Percentiles rank a stretch among this genome's conserved stretches.
Evolutionary conservation across 2,329 filamentous ascomycete genomes (phyloP).

Genomic region (Epichloe sp.): DNA sequence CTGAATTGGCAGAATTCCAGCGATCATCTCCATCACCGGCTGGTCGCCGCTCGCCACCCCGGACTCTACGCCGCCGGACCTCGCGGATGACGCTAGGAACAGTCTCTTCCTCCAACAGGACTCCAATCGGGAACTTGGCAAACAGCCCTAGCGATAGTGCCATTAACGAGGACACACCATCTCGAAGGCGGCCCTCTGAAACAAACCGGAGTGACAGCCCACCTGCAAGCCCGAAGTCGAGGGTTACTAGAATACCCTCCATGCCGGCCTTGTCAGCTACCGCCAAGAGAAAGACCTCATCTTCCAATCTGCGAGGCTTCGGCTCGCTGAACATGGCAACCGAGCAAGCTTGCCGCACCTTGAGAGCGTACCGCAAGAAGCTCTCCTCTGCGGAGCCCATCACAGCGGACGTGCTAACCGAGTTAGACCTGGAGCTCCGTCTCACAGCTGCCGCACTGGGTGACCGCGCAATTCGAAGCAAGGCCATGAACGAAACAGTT

Average conservation of each 20-base stretch:
- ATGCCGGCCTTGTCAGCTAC: constrained; percentile 34
- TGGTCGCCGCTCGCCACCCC: constrained; percentile 42
- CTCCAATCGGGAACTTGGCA: constrained; percentile 26
- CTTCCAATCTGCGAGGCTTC: constrained; percentile 33
- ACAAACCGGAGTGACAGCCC: constrained; percentile 33
- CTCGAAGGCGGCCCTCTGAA: constrained; percentile 33
- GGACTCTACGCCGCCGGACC: constrained; percentile 39
- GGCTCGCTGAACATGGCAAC: constrained; percentile 49
- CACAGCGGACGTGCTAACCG: constrained; percentile 42
- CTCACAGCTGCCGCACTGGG: constrained; percentile 49
- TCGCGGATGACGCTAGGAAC: constrained; percentile 36
- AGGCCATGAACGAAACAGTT: constrained; percentile 42
- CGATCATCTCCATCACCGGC: constrained; percentile 29
- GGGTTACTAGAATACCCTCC: constrained; percentile 37
- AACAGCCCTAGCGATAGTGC: constrained; percentile 26
- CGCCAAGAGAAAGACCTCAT: constrained; percentile 36
- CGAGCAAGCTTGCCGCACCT: constrained; percentile 48
- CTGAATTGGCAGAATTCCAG: constrained; percentile 72
- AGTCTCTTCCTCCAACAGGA: constrained; percentile 20
- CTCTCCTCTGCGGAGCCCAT: constrained; percentile 43
- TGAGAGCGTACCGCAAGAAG: constrained; percentile 51
- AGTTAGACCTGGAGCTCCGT: constrained; percentile 51
- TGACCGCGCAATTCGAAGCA: constrained; percentile 40
- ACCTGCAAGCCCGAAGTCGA: constrained; percentile 36
- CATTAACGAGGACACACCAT: constrained; percentile 33